Evolutionary conservation across 2,329 filamentous ascomycete genomes (phyloP), one percentile per base, ranked within the genome.

Genomic region (Fonsecaea multimorphosa): DNA sequence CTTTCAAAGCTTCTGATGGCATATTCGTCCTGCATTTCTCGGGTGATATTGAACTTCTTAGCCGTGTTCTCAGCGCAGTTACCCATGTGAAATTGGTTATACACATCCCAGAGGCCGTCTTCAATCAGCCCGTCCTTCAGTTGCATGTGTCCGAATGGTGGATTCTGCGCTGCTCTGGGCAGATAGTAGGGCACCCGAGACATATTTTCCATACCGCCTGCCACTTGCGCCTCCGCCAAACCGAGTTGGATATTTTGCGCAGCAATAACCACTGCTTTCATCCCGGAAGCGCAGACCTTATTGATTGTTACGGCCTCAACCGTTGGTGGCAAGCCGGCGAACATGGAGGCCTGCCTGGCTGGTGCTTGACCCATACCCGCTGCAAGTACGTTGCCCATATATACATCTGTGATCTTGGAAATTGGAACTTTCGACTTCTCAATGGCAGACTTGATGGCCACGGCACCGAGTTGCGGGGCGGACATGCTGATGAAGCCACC

Each of bases 121-220:
- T 95, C 95, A 76, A 98, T 90, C 73, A 99, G 80, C 0, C 94
- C 95, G 74, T 99, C 95, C 78, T 96, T 90, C 78, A 97, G 82
- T 78, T 91, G 91, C 72, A 95, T 84, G 73, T 97, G 88, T 36
- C 95, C 95, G 74, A 98, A 97, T 0, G 92, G 83, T 0, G 93
- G 91, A 72, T 95, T 84, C 68, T 90, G 87, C 74, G 88, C 92
- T n/a, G 92, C 87, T 34, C 95, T 88, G 7, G 91, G 88, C 32
- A 96, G 81, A 76, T 97, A 98, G 79, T 96, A 96, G 2, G 95
- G 95, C 3, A 97, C 92, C 44, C 91, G 86, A 5, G 91, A 92
- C 95, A 99, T 99, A 79, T 92, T 97, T 82, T 99, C 95, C 91
- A 99, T 97, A 61, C 95, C 95, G 68, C 95, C 95, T 1, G 95